Percentiles rank a stretch among this genome's conserved stretches.
Conservation (phyloP, 208 protist genomes). For the Acanthamoeba sp. region DNA sequence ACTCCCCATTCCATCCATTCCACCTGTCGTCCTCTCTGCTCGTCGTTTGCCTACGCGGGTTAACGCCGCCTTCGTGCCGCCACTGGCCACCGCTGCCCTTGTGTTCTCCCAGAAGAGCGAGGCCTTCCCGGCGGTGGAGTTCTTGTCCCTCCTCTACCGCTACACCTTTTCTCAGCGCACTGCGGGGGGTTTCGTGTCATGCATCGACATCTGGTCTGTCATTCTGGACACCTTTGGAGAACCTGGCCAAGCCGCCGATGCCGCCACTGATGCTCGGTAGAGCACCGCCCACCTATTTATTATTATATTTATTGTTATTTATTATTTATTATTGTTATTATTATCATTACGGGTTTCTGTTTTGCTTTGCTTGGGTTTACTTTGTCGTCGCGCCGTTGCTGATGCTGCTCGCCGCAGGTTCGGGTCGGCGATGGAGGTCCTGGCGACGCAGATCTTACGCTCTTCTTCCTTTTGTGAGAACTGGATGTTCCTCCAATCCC, state of each 20-base stretch:
- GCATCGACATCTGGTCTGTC: neutral
- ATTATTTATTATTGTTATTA: too few relatives aligned
- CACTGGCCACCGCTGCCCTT: too few relatives aligned
- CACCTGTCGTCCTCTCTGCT: too few relatives aligned
- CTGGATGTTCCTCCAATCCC: neutral
- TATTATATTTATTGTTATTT: too few relatives aligned
- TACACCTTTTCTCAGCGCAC: slow-evolving; percentile 25
- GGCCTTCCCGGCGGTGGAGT: slow-evolving; percentile 1
- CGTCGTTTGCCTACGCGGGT: too few relatives aligned
- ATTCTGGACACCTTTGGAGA: slow-evolving; percentile 28
- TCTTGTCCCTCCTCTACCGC: neutral
- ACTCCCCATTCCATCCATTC: too few relatives aligned
- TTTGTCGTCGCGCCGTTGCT: too few relatives aligned
- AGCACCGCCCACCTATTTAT: neutral
- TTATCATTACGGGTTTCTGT: too few relatives aligned
- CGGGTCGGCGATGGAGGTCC: neutral
- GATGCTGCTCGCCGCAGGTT: too few relatives aligned
- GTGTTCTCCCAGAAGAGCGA: neutral
- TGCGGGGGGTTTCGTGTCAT: neutral
- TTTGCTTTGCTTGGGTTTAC: too few relatives aligned
- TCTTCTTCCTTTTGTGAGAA: slow-evolving; percentile 11
- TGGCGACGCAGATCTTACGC: neutral
- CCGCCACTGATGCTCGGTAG: neutral
- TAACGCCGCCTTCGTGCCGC: too few relatives aligned
- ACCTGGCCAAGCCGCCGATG: slow-evolving; percentile 15